Conservation (phyloP, 208 protist genomes). For the Leishmania amazonensis region DNA sequence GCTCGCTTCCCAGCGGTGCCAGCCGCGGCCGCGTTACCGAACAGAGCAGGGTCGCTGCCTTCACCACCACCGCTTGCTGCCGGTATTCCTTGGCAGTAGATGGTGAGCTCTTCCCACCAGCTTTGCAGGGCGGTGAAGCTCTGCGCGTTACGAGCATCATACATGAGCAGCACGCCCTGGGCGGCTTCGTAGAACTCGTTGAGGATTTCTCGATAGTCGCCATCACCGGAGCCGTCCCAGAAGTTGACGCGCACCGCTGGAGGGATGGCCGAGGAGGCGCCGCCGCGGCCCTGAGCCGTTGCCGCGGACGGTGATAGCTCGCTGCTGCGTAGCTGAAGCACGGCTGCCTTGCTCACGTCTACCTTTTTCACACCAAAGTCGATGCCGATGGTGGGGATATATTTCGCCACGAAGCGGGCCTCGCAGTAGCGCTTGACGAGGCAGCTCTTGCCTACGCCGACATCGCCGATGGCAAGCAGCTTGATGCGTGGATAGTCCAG, state of each 20-base stretch:
- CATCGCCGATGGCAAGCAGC: conserved; percentile 89
- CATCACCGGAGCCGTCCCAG: conserved; percentile 94
- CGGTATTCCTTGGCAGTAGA: conserved; percentile 39
- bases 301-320: not conserved
- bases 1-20: conserved; percentile 15
- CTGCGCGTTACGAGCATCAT: conserved; percentile 58
- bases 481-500: conserved; percentile 81
- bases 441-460: conserved; percentile 94
- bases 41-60: not conserved
- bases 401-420: conserved; percentile 94
- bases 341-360: conserved; percentile 32
- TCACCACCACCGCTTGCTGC: not conserved
- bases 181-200: conserved; percentile 97
- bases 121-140: conserved; percentile 68
- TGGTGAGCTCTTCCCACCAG: conserved; percentile 73
- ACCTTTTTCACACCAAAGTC: conserved; percentile 96
- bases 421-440: conserved; percentile 98
- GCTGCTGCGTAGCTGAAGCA: conserved; percentile 9
- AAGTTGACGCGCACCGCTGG: conserved; percentile 94
- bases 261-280: not conserved
- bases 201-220: conserved; percentile 91
- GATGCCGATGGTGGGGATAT: conserved; percentile 97
- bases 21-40: not conserved
- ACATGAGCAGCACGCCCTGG: conserved; percentile 90
- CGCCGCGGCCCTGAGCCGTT: not conserved